Evolutionary conservation across 805 yeast species (phyloP).

Genomic region (Lipomyces anomalus): DNA sequence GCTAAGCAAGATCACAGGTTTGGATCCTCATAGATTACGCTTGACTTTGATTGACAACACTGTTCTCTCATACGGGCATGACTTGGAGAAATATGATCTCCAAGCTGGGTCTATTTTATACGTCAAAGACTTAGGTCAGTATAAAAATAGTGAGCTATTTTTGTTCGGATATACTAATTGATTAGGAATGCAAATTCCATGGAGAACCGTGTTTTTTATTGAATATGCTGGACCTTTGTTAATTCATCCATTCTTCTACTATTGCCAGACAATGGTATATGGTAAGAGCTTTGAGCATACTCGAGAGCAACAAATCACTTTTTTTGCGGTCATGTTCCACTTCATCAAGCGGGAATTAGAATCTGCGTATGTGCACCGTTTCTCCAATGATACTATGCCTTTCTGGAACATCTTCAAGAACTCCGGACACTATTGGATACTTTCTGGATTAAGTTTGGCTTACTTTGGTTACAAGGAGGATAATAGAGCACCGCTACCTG

Average conservation of each 20-base stretch:
- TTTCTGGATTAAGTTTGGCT: slow-evolving; percentile 64
- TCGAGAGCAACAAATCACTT: slow-evolving; percentile 50
- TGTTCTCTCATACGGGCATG: slow-evolving; percentile 8
- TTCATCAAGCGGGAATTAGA: slow-evolving; percentile 85
- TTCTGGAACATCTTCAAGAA: slow-evolving; percentile 79
- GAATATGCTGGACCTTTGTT: slow-evolving; percentile 89
- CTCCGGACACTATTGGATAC: slow-evolving; percentile 86
- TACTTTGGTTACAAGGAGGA: slow-evolving; percentile 45
- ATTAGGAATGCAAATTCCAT: slow-evolving; percentile 65
- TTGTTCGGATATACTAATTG: background rate
- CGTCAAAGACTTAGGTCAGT: slow-evolving; percentile 75
- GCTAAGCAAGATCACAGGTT: slow-evolving; percentile 42
- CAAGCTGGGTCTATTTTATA: slow-evolving; percentile 38
- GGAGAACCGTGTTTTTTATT: slow-evolving; percentile 82
- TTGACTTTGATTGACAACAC: slow-evolving; percentile 38
- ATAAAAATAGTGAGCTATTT: background rate
- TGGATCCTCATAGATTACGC: slow-evolving; percentile 51
- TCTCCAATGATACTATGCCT: slow-evolving; percentile 92
- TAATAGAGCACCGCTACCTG: slow-evolving; percentile 4
- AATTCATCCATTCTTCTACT: slow-evolving; percentile 67
- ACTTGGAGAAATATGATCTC: slow-evolving; percentile 21
- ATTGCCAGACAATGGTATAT: slow-evolving; percentile 35
- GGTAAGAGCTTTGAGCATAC: slow-evolving; percentile 39
- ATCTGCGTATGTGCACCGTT: slow-evolving; percentile 75
- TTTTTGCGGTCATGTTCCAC: slow-evolving; percentile 56